Percentiles rank a stretch among this genome's conserved stretches.
These are phyloP conservation scores for Triticum urartu DNA, from an alignment of 176 grass and related monocot genomes.

Conservation along the genomic window DNA sequence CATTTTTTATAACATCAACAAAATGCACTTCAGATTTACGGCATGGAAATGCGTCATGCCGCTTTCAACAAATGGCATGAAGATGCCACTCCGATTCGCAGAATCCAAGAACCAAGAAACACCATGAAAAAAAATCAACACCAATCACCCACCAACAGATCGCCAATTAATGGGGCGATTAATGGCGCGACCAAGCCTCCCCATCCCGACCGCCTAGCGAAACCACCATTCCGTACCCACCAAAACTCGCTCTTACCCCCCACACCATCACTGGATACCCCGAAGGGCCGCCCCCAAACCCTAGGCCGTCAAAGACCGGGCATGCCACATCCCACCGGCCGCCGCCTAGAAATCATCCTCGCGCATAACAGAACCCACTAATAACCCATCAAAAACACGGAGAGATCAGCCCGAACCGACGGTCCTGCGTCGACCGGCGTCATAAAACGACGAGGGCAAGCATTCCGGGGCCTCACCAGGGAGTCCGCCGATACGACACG, in stretches of 20 bases:
- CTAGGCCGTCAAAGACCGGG: background rate
- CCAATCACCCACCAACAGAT: background rate
- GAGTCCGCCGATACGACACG: background rate
- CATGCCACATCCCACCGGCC: conserved; percentile 6
- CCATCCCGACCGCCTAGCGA: background rate
- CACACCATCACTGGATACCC: background rate
- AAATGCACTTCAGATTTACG: background rate
- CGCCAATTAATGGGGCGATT: background rate
- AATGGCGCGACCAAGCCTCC: background rate
- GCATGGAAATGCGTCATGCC: background rate
- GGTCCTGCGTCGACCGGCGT: background rate
- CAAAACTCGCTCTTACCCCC: background rate
- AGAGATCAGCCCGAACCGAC: background rate
- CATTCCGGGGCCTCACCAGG: conserved; percentile 18
- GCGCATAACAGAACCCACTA: background rate
- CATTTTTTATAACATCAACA: background rate
- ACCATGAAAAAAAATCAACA: background rate
- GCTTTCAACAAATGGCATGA: background rate
- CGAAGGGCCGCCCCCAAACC: conserved; percentile 7
- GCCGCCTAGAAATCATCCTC: background rate
- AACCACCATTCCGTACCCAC: background rate
- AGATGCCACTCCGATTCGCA: background rate
- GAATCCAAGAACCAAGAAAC: conserved; percentile 5
- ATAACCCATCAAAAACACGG: background rate
- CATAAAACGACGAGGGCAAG: background rate